Base-by-base conservation (phyloP, 2,329 filamentous ascomycete genomes). In the Exutisphaerella laricina region DNA sequence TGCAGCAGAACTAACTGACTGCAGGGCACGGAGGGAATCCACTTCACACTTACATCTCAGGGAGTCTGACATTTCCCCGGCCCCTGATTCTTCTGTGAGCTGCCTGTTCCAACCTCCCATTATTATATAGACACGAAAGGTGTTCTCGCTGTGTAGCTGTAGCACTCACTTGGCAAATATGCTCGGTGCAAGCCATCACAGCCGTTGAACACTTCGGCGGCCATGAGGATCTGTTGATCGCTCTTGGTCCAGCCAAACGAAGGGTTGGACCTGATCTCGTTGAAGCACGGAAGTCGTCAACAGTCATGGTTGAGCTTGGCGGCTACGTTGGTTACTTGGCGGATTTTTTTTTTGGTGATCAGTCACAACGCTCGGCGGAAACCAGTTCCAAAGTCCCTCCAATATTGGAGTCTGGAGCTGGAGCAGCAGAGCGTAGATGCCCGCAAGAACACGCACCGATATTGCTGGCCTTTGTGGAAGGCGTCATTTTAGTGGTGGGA, bases 321-420 rank as follows among this genome's bases (percentile, higher is more conserved):
- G 60, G 59, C 10, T 67, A 63, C 34, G 55, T 66, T 4, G 64
- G 65, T 29, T 60, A 57, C 37, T 65, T 63, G 1, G 62, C 65
- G 3, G n/a, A n/a, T n/a, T 49, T 69, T 9, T 58, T 56, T 1
- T 67, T 57, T 7, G 42, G 59, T 21, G 42, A 39, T 9, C 14
- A 33, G n/a, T 28, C 45, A 20, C 39, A 39, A 5, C 16, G 30
- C 6, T 25, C 22, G n/a, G 8, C 7, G 5, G 12, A 3, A 10
- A 49, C 49, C 8, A n/a, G 43, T 5, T 40, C 26, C 5, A 54
- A 53, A 5, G 48, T 57, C 17, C n/a, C n/a, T n/a, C n/a, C 55
- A 59, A 7, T 55, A 67, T n/a, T 68, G 64, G 49, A 63, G 59
- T 1, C 60, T 67, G 21, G 66, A 70, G 43, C 39, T 63, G 23